These are phyloP conservation scores for Acephala macrosclerotiorum DNA, from an alignment of 2,329 filamentous ascomycete genomes.

Conservation along the genomic window DNA sequence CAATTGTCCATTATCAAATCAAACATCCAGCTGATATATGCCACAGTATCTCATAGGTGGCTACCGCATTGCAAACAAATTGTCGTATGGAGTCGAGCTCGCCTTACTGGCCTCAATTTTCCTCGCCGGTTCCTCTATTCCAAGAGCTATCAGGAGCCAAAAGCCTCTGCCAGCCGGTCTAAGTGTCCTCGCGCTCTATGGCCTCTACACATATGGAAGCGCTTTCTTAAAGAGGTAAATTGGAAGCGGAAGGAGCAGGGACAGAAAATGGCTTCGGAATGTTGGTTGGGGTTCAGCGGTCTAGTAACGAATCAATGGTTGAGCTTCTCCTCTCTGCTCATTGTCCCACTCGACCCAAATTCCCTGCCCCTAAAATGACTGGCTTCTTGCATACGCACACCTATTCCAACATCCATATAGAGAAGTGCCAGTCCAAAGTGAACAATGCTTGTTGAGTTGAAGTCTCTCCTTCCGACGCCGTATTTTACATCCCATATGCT, in stretches of 20 bases:
- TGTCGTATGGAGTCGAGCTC: slow-evolving; percentile 86
- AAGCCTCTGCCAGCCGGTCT: slow-evolving; percentile 87
- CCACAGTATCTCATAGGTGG: slow-evolving; percentile 75
- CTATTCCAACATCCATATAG: too few relatives aligned
- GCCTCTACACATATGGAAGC: slow-evolving; percentile 79
- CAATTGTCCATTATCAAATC: not conserved
- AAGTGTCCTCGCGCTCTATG: slow-evolving; percentile 80
- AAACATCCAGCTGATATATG: slow-evolving; percentile 12
- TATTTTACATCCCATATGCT: slow-evolving; percentile 28
- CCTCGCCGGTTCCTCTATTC: slow-evolving; percentile 83
- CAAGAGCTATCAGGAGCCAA: slow-evolving; percentile 80
- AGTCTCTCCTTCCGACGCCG: slow-evolving; percentile 17
- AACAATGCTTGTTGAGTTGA: slow-evolving; percentile 7
- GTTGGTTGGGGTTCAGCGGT: not conserved
- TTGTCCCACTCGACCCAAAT: not conserved
- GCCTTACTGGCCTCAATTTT: slow-evolving; percentile 88
- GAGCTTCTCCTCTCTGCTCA: not conserved
- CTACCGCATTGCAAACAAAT: slow-evolving; percentile 76
- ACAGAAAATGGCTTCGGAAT: not conserved
- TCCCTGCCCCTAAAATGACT: not conserved
- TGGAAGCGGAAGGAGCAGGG: not conserved
- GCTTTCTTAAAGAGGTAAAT: slow-evolving; percentile 55
- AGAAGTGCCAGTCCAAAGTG: not conserved
- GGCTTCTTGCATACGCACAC: not conserved
- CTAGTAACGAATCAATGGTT: not conserved